phyloP scores from a whole-genome alignment of 345 rosid genomes.

The Dipteronia sinensis region DNA sequence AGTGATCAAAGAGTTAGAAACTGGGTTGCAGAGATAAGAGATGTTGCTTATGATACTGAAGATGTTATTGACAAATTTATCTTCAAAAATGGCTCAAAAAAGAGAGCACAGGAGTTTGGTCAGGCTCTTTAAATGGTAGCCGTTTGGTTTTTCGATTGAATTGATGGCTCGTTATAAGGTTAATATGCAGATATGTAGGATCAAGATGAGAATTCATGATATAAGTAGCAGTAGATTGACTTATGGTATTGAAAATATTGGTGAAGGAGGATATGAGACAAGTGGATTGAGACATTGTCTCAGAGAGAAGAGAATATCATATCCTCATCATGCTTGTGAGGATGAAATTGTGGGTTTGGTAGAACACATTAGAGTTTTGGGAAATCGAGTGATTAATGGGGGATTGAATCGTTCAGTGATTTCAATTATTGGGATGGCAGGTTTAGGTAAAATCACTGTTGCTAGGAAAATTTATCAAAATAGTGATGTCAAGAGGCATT shows the following conservation, averaged over 20 bases:
- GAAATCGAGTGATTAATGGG: constrained; percentile 10
- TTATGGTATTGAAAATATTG: constrained; percentile 26
- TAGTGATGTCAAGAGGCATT: constrained; percentile 23
- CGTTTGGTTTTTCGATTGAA: too few relatives aligned
- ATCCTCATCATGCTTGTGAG: constrained; percentile 18
- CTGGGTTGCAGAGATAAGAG: constrained; percentile 27
- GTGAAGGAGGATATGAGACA: constrained; percentile 5
- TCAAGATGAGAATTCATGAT: constrained; percentile 19
- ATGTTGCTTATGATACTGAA: constrained; percentile 25
- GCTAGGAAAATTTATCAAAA: constrained; percentile 18
- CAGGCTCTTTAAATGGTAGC: constrained; percentile 5
- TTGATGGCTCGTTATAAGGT: constrained; percentile 19
- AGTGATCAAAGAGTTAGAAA: constrained; percentile 26
- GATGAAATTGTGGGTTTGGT: constrained; percentile 26
- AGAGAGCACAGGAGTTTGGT: background rate
- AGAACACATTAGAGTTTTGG: constrained; percentile 14
- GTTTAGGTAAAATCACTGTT: constrained; percentile 26
- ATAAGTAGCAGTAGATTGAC: constrained; percentile 14
- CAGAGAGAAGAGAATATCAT: constrained; percentile 21
- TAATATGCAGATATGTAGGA: constrained; percentile 17
- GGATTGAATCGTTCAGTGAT: constrained; percentile 11
- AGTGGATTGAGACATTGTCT: constrained; percentile 2
- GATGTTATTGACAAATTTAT: constrained; percentile 29
- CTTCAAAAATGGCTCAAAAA: constrained; percentile 4
- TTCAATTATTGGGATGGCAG: constrained; percentile 27